phyloP scores from a whole-genome alignment of 176 grass and related monocot species.

The Avena atlantica region DNA sequence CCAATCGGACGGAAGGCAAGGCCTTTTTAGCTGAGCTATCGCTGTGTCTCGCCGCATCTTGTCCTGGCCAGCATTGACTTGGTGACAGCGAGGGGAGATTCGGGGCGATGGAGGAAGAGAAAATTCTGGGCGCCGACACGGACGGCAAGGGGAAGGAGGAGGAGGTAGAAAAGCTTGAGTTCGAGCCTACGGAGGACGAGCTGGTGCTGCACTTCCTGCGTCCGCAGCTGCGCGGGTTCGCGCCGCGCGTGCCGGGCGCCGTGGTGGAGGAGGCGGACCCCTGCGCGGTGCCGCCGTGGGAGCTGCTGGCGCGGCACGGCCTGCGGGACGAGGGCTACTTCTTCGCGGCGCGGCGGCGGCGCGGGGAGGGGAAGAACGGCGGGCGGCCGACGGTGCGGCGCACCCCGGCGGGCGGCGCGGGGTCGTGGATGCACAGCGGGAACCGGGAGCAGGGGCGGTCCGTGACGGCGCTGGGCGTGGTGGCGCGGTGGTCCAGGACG shows the following conservation, averaged over 20 bases:
- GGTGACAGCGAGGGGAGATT: not conserved
- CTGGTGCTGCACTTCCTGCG: slow-evolving; percentile 56
- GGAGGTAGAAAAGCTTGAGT: not conserved
- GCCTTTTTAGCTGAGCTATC: too few species aligned
- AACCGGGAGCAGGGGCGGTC: not conserved
- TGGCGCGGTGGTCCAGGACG: slow-evolving; percentile 40
- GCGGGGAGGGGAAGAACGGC: too few species aligned
- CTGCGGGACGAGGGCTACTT: not conserved
- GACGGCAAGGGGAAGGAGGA: not conserved
- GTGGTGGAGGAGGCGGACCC: slow-evolving; percentile 56
- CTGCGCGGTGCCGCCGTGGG: slow-evolving; percentile 46
- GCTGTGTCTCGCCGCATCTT: not conserved
- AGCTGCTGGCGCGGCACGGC: slow-evolving; percentile 44
- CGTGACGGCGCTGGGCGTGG: slow-evolving; percentile 37
- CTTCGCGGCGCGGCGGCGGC: too few species aligned
- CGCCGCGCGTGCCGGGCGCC: slow-evolving; percentile 45
- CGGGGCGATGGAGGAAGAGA: not conserved
- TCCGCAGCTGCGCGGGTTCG: slow-evolving; percentile 44
- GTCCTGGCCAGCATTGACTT: not conserved
- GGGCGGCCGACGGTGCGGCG: not conserved
- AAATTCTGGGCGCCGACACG: not conserved
- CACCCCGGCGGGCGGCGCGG: slow-evolving; percentile 14
- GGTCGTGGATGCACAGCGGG: slow-evolving; percentile 37
- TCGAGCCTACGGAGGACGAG: slow-evolving; percentile 55
- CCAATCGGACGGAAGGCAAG: too few species aligned